Evolutionary conservation across 1,139 yeast species (phyloP).

Genomic region (Suhomyces bokatorum): DNA sequence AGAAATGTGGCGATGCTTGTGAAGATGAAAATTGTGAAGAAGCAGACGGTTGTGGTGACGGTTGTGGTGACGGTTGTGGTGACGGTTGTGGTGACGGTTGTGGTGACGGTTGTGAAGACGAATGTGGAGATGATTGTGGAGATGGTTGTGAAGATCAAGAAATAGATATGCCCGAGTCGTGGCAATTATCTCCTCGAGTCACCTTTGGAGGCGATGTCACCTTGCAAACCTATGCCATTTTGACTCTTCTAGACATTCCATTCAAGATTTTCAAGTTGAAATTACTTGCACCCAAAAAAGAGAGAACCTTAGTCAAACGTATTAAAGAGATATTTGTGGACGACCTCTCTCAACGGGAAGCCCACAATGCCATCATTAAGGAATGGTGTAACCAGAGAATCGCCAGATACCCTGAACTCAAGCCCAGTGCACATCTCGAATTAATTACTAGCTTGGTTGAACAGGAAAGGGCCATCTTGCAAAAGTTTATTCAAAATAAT

Average conservation of each 20-base stretch:
- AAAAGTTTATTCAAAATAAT: conserved; percentile 11
- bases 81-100: conserved; percentile 18
- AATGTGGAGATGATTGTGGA: conserved; percentile 16
- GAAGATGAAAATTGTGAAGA: conserved; percentile 6
- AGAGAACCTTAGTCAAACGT: conserved; percentile 15
- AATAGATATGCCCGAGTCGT: conserved; percentile 24
- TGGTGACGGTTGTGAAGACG: conserved; percentile 11
- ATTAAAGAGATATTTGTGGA: conserved; percentile 14
- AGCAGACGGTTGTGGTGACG: no score
- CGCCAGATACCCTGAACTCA: conserved; percentile 13
- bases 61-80: conserved; percentile 13
- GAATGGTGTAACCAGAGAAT: conserved; percentile 22
- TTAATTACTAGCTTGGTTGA: conserved; percentile 14
- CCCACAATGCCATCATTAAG: conserved; percentile 14
- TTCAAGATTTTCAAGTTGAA: conserved; percentile 18
- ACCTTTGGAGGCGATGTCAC: conserved; percentile 39
- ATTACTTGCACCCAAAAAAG: conserved; percentile 11
- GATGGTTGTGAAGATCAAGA: conserved; percentile 21
- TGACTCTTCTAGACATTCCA: conserved; percentile 20
- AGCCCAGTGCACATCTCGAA: conserved; percentile 9
- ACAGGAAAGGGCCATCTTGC: conserved; percentile 20
- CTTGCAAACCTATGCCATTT: conserved; percentile 35
- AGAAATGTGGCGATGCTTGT: conserved; percentile 1
- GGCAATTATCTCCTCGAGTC: conserved; percentile 41
- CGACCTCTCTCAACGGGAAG: conserved; percentile 6